phyloP scores from a whole-genome alignment of 1,139 yeast genomes.

The Debaryomycetaceae sp. region DNA sequence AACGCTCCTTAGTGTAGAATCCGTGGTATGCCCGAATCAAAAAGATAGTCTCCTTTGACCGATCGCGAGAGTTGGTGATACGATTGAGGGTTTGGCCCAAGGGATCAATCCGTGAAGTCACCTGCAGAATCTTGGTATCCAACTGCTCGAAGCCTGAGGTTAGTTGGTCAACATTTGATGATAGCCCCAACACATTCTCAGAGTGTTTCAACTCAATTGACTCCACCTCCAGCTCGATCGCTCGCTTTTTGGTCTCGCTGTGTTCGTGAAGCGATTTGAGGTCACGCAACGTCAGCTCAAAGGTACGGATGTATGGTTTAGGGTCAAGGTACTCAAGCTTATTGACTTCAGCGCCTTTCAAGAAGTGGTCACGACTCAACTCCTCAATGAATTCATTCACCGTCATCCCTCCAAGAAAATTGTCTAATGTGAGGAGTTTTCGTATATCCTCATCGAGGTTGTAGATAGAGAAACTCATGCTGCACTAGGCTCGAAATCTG shows the following conservation, averaged over 20 bases:
- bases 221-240: slow-evolving; percentile 53
- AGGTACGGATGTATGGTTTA: slow-evolving; percentile 89
- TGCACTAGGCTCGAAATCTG: too few species aligned
- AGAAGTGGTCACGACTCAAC: slow-evolving; percentile 65
- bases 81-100: slow-evolving; percentile 70
- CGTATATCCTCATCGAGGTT: slow-evolving; percentile 70
- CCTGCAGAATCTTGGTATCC: slow-evolving; percentile 56
- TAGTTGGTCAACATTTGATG: slow-evolving; percentile 43
- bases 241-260: slow-evolving; percentile 44
- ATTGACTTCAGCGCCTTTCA: slow-evolving; percentile 52
- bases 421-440: slow-evolving; percentile 61
- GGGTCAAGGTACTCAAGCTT: slow-evolving; percentile 69
- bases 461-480: slow-evolving; percentile 43
- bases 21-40: slow-evolving; percentile 75
- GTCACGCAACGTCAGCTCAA: slow-evolving; percentile 79
- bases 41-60: slow-evolving; percentile 69
- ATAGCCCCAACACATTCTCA: slow-evolving; percentile 56
- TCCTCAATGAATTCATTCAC: slow-evolving; percentile 83
- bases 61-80: slow-evolving; percentile 72
- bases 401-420: slow-evolving; percentile 65
- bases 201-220: slow-evolving; percentile 67
- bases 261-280: slow-evolving; percentile 55
- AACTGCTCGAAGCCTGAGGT: slow-evolving; percentile 49
- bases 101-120: slow-evolving; percentile 64
- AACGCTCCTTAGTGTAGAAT: slow-evolving; percentile 58